A percentile compares a stretch with the other conserved stretches of the same genome.
phyloP scores from a whole-genome alignment of 169 alveolate species.

The Cryptosporidium meleagridis region DNA sequence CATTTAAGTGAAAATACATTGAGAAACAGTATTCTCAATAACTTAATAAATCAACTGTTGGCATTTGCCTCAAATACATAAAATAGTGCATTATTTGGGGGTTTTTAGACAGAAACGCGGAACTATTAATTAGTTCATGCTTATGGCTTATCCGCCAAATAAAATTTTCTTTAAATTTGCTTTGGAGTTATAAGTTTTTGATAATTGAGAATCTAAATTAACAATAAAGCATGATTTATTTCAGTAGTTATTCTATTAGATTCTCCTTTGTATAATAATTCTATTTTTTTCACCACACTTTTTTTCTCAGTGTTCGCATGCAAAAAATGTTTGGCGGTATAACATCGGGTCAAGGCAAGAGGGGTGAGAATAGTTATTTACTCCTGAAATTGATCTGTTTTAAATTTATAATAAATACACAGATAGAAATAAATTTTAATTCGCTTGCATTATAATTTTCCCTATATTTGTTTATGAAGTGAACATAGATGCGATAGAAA shows the following conservation, averaged over 20 bases:
- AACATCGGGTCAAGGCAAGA: conserved; percentile 13
- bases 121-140: conserved; percentile 59
- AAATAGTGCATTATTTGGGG: conserved; percentile 58
- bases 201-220: too few species aligned
- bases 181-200: neutral
- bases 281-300: neutral
- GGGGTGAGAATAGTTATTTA: neutral
- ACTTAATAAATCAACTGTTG: neutral
- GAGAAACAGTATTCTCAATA: conserved; percentile 10
- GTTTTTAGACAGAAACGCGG: conserved; percentile 74
- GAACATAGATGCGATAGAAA: neutral
- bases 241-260: too few species aligned
- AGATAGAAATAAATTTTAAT: neutral
- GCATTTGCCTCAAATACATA: neutral
- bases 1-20: neutral
- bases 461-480: neutral
- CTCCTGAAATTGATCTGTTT: neutral
- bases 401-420: neutral
- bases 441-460: neutral
- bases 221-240: too few species aligned
- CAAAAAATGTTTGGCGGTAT: conserved; percentile 31
- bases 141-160: conserved; percentile 6
- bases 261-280: too few species aligned
- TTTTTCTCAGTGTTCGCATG: neutral
- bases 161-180: neutral